A percentile compares a stretch with the other conserved stretches of the same genome.
Conservation (phyloP, 371 early-diverging fungal genomes). For the Mortierella sp. region DNA sequence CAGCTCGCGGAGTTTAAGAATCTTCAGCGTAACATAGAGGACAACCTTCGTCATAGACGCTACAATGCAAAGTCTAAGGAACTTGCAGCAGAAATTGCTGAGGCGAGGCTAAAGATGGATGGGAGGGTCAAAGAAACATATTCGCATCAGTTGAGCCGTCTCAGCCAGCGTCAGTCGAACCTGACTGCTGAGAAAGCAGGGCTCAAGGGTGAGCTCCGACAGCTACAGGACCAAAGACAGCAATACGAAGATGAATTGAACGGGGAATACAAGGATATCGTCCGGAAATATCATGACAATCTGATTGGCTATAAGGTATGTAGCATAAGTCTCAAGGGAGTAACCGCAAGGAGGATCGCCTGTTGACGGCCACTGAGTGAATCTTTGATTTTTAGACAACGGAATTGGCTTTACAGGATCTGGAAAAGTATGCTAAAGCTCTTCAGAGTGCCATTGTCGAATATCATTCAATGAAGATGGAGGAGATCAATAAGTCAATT, state of each 20-base stretch:
- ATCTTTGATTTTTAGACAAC: slow-evolving; percentile 63
- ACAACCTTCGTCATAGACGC: slow-evolving; percentile 74
- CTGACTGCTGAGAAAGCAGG: slow-evolving; percentile 75
- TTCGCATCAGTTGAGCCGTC: slow-evolving; percentile 51
- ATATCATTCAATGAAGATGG: slow-evolving; percentile 97
- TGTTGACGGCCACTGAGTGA: neutral
- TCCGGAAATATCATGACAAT: slow-evolving; percentile 73
- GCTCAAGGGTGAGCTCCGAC: slow-evolving; percentile 87
- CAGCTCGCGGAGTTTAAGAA: slow-evolving; percentile 62
- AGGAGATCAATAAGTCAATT: slow-evolving; percentile 97
- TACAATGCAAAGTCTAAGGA: slow-evolving; percentile 56
- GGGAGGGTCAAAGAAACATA: slow-evolving; percentile 48
- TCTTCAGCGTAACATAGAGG: slow-evolving; percentile 72
- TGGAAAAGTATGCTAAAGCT: slow-evolving; percentile 89
- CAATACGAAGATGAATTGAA: slow-evolving; percentile 73
- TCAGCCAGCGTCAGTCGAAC: slow-evolving; percentile 62
- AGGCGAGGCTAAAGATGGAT: slow-evolving; percentile 47
- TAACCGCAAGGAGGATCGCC: neutral
- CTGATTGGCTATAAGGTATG: slow-evolving; percentile 75
- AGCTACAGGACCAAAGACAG: slow-evolving; percentile 80
- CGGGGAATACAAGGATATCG: slow-evolving; percentile 84
- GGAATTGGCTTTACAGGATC: slow-evolving; percentile 83
- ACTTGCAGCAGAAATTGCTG: slow-evolving; percentile 55
- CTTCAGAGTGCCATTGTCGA: slow-evolving; percentile 92
- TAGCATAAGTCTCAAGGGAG: too few species aligned